Evolutionary conservation across 306 rosid genomes (phyloP), one percentile per base, ranked within the genome.

Genomic region (Rosa rugosa): DNA sequence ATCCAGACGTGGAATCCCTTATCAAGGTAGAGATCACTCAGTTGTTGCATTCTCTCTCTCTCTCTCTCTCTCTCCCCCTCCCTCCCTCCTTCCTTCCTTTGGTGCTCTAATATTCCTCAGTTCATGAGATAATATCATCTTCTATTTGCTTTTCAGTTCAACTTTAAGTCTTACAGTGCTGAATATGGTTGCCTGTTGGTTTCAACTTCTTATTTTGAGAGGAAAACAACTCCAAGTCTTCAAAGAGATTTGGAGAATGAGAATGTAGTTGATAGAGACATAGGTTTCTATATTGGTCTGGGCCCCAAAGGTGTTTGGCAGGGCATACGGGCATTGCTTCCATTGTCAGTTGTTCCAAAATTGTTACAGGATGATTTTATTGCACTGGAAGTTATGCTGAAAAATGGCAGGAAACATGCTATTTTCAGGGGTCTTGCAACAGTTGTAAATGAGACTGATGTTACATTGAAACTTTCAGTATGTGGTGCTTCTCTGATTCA

Each of bases 1-100:
- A 95, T 85, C 94, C 99, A n/a, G 98, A 97, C 62, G 86, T 87
- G 68, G 99, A 95, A 73, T 95, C 99, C 79, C 93, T 95, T 79
- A 95, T 95, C 73, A 92, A 91, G 98, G 99, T 90, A 25, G 71
- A 25, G 22, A 54, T 9, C 44, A 69, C 71, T 16, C 20, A 42
- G 20, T 14, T 50, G 65, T 69, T 47, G 40, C 49, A 75, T 0
- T 60, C 2, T 25, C 66, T 9, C 36, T 23, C 66, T 11, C 36
- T 25, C 18, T 25, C 31, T 22, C 64, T n/a, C n/a, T n/a, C n/a
- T n/a, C n/a, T n/a, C 18, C 18, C 4, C 20, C 3, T 18, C 25
- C 20, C 3, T 18, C 25, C 8, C 11, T 54, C 16, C 11, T 9
- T 22, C 13, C 3, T 22, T 56, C 4, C 12, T 57, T 57, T 18